Evolutionary conservation across 1,139 yeast genomes (phyloP), one percentile per base, ranked within the genome.

Genomic region (Pichia terricola): DNA sequence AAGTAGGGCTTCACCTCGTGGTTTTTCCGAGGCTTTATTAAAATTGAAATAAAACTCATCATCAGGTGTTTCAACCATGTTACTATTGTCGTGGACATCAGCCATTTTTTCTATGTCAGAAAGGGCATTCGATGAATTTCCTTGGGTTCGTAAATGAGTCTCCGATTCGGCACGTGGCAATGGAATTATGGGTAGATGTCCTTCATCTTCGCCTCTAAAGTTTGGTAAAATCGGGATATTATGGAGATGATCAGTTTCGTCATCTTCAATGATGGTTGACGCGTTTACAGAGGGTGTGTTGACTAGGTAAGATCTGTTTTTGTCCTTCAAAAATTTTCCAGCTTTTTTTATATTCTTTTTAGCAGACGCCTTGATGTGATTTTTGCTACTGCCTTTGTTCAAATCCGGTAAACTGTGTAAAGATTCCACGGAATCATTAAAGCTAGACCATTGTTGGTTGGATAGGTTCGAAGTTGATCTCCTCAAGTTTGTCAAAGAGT

Each of bases 41-140:
- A 58, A 59, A 39, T 58, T 63, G 3, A 53, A 50, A 44, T 61
- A 60, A 34, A 61, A 59, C 44, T 60, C 63, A 35, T 51, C 49
- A 37, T 50, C 52, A 40, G 57, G 50, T 28, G 49, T 43, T 8
- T 16, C 25, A 8, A 8, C 11, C 11, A 30, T 8, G 11, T 30
- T 11, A 11, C 11, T 11, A 8, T 8, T 11, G 8, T 30, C 33
- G 11, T 30, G 33, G 10, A 30, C 11, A 8, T 8, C 33, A 30
- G 33, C 11, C 33, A 30, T 30, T 30, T 30, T 30, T 11, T 30
- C 10, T 16, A 16, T 16, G 22, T 16, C 22, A 16, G 38, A 31
- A 22, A 35, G 31, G 10, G 28, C 6, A 11, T 26, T 10, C 7
- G n/a, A 8, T n/a, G 28, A 8, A 4, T 34, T 6, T 25, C 22